Evolutionary conservation across 2,329 filamentous ascomycete genomes (phyloP).

Genomic region (Pyrenochaeta sp.): DNA sequence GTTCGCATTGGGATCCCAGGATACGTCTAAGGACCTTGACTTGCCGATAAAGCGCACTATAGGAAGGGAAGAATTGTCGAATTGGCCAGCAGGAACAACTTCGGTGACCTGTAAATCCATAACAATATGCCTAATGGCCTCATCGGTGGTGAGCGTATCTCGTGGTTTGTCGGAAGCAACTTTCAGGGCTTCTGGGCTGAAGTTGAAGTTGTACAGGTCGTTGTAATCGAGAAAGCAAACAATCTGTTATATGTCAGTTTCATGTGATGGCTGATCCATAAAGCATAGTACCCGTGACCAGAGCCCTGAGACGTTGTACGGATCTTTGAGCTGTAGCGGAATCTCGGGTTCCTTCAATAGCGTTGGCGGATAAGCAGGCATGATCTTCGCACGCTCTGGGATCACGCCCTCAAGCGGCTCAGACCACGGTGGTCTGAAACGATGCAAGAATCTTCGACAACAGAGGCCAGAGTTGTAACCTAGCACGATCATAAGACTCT

Average conservation of each 20-base stretch:
- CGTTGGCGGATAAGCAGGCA: slow-evolving; percentile 14
- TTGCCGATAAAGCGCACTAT: slow-evolving; percentile 74
- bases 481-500: slow-evolving; percentile 75
- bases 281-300: slow-evolving; percentile 69
- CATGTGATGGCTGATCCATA: neutral
- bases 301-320: slow-evolving; percentile 74
- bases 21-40: slow-evolving; percentile 68
- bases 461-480: slow-evolving; percentile 62
- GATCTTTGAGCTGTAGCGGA: slow-evolving; percentile 66
- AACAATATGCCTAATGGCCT: slow-evolving; percentile 75
- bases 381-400: slow-evolving; percentile 16
- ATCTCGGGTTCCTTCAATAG: slow-evolving; percentile 46
- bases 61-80: slow-evolving; percentile 67
- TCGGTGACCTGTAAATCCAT: slow-evolving; percentile 70
- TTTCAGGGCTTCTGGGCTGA: slow-evolving; percentile 54
- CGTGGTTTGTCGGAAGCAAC: slow-evolving; percentile 51
- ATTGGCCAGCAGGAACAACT: slow-evolving; percentile 66
- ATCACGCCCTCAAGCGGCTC: slow-evolving; percentile 39
- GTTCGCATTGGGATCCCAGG: slow-evolving; percentile 74
- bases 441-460: slow-evolving; percentile 30
- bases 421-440: slow-evolving; percentile 41
- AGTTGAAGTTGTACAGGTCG: slow-evolving; percentile 78
- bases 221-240: slow-evolving; percentile 55
- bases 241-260: slow-evolving; percentile 41
- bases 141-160: slow-evolving; percentile 67